Base-by-base conservation (phyloP, 441 rosid species). In the Codiaeum variegatum region DNA sequence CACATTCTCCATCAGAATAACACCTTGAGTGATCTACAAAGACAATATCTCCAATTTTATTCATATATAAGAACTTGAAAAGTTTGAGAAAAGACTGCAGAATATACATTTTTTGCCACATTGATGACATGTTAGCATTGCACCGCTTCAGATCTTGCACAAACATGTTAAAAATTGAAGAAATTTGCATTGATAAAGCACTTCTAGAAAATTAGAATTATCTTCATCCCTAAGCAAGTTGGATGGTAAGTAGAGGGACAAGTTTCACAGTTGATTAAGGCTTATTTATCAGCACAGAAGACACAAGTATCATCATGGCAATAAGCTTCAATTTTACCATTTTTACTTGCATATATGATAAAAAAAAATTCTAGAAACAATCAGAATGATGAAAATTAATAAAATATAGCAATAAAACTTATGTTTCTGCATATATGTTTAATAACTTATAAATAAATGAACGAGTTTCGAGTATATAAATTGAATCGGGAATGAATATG, bases 201-300 rank as follows among this genome's bases (percentile, higher is more conserved):
- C 6, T 0, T 0, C 12, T 5, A 19, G 12, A 21, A 9, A 56
- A 51, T 31, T 62, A 6, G 1, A 44, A 23, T 71, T 56, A 81
- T 83, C 81, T 64, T 15, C 77, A 83, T 44, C 24, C 32, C 42
- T 18, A 76, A 21, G 26, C 86, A 81, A 1, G 7, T 28, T 3
- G 64, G 54, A 61, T 83, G 83, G 49, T 58, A 70, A 0, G 84
- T 77, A 2, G 81, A 79, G 10, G 84, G 80, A 11, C 86, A 79
- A 38, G 5, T 62, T 0, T 83, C 83, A 8, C 83, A 83, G 24
- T 84, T 79, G 15, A 83, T 47, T 13, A 81, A 15, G 8, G 67
- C 63, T 8, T 84, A 81, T 6, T 82, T 80, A 69, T 83, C 86
- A 1, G 74, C 81, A 54, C 84, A 83, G 16, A 83, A n/a, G 54